Conservation (phyloP, 83 land plant species). For the Diphasiastrum complanatum region DNA sequence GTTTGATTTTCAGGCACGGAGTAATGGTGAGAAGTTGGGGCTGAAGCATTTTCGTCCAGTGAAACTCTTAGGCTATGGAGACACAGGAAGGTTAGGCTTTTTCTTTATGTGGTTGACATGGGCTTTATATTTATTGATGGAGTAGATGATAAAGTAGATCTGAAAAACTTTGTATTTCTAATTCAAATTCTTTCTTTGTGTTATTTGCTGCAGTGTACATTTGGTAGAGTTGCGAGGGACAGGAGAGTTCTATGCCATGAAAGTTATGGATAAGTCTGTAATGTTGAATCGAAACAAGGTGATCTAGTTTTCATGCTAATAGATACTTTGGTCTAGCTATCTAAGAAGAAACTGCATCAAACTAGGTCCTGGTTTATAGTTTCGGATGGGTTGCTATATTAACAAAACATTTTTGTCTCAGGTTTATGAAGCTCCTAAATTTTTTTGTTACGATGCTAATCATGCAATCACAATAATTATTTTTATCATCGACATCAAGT, state of each 20-base stretch:
- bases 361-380: too few species aligned
- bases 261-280: constrained; percentile 81
- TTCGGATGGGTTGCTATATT: too few species aligned
- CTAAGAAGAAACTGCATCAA: too few species aligned
- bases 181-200: not conserved
- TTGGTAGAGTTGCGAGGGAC: constrained; percentile 76
- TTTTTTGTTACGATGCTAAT: too few species aligned
- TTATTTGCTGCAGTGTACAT: constrained; percentile 73
- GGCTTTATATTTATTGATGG: too few species aligned
- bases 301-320: not conserved
- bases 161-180: not conserved
- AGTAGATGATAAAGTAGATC: too few species aligned
- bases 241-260: constrained; percentile 84
- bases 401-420: too few species aligned
- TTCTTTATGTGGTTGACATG: not conserved
- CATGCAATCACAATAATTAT: too few species aligned
- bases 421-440: too few species aligned
- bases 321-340: too few species aligned
- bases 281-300: constrained; percentile 92
- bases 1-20: constrained; percentile 32
- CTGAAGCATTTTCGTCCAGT: constrained; percentile 84
- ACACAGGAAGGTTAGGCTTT: constrained; percentile 78
- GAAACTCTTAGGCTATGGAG: constrained; percentile 87
- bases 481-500: too few species aligned
- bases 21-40: constrained; percentile 52